A percentile compares a stretch with the other conserved stretches of the same genome.
phyloP scores from a whole-genome alignment of 2,329 filamentous ascomycete species.

The Paracamarosporium sp. region DNA sequence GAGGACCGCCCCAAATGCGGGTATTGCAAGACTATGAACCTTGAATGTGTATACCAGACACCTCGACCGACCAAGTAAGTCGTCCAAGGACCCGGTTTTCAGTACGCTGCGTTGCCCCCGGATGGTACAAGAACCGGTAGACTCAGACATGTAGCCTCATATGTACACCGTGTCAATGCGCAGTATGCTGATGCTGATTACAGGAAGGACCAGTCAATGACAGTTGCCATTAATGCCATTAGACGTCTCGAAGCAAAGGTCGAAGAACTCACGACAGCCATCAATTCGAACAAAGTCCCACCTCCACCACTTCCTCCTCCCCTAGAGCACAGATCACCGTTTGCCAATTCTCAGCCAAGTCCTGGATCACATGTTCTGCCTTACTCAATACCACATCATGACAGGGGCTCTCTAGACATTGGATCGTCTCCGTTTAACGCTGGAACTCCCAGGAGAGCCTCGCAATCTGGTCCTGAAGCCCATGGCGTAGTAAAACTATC shows the following conservation, averaged over 20 bases:
- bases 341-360: slow-evolving; percentile 37
- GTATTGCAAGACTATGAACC: slow-evolving; percentile 56
- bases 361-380: slow-evolving; percentile 22
- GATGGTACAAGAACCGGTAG: not conserved
- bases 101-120: not conserved
- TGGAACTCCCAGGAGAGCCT: slow-evolving; percentile 32
- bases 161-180: too few relatives aligned
- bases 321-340: slow-evolving; percentile 35
- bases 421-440: slow-evolving; percentile 34
- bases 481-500: slow-evolving; percentile 48
- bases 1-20: slow-evolving; percentile 61
- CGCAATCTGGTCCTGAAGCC: slow-evolving; percentile 25
- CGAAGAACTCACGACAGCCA: slow-evolving; percentile 54
- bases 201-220: slow-evolving; percentile 61
- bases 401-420: slow-evolving; percentile 29
- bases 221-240: slow-evolving; percentile 62
- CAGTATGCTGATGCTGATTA: not conserved
- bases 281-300: slow-evolving; percentile 27
- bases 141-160: not conserved
- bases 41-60: slow-evolving; percentile 61
- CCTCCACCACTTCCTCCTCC: slow-evolving; percentile 5
- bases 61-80: slow-evolving; percentile 60
- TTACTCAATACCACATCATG: slow-evolving; percentile 19
- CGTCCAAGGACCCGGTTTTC: not conserved
- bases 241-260: slow-evolving; percentile 61